These are phyloP conservation scores for Trichoderma endophyticum DNA, from an alignment of 2,329 filamentous ascomycete species.

Conservation along the genomic window DNA sequence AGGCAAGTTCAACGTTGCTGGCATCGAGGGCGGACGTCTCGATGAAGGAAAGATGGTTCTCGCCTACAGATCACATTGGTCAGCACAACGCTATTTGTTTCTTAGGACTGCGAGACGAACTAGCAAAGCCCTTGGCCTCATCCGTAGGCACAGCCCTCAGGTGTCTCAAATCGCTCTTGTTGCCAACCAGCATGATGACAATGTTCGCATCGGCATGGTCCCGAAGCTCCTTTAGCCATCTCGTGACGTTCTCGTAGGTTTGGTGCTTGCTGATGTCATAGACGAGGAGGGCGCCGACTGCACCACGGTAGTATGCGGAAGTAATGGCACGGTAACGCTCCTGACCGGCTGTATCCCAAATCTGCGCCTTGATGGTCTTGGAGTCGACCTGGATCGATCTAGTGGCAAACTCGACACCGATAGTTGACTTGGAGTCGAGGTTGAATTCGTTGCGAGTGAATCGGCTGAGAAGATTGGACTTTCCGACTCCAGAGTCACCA, in stretches of 20 bases:
- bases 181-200: slow-evolving; percentile 98
- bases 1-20: slow-evolving; percentile 97
- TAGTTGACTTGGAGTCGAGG: slow-evolving; percentile 98
- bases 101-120: slow-evolving; percentile 47
- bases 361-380: slow-evolving; percentile 99
- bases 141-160: slow-evolving; percentile 95
- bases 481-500: slow-evolving; percentile 98
- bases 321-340: slow-evolving; percentile 99
- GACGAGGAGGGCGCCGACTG: slow-evolving; percentile 93
- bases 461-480: slow-evolving; percentile 98
- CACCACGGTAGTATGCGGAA: slow-evolving; percentile 97
- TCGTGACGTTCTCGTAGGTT: slow-evolving; percentile 97
- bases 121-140: slow-evolving; percentile 96
- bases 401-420: slow-evolving; percentile 98
- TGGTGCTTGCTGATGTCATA: slow-evolving; percentile 99
- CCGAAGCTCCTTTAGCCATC: slow-evolving; percentile 98
- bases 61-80: slow-evolving; percentile 56
- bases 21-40: slow-evolving; percentile 98
- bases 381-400: slow-evolving; percentile 97
- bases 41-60: slow-evolving; percentile 98
- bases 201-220: slow-evolving; percentile 99
- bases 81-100: slow-evolving; percentile 8
- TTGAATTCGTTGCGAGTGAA: slow-evolving; percentile 99
- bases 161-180: slow-evolving; percentile 99
- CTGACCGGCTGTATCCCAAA: slow-evolving; percentile 99